Evolutionary conservation across 768 basidiomycete species (phyloP).

Genomic region (Pleurotus citrinopileatus): DNA sequence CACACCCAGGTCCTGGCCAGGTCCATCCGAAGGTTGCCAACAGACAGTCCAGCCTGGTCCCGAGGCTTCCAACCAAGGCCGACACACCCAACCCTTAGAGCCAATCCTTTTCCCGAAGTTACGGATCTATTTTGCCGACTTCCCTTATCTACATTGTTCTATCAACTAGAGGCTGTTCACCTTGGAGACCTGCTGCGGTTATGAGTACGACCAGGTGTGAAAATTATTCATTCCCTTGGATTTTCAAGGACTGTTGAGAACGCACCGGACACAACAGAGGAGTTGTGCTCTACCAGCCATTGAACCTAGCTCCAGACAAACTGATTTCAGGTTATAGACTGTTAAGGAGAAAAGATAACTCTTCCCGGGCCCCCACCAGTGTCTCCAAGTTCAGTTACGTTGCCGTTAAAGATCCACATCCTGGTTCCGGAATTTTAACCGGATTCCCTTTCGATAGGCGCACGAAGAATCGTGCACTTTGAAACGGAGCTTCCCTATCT

Average conservation of each 20-base stretch:
- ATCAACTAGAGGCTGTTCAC: constrained; percentile 81
- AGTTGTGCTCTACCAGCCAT: constrained; percentile 71
- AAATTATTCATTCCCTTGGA: constrained; percentile 71
- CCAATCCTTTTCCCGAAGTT: constrained; percentile 78
- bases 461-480: constrained; percentile 60
- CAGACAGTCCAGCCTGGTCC: constrained; percentile 11
- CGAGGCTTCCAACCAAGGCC: constrained; percentile 34
- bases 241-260: constrained; percentile 71
- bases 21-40: constrained; percentile 11
- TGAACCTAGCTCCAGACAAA: constrained; percentile 69
- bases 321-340: constrained; percentile 69
- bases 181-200: constrained; percentile 81
- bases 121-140: constrained; percentile 66
- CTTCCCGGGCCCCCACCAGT: constrained; percentile 70
- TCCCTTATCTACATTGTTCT: constrained; percentile 81
- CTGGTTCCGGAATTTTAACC: constrained; percentile 78
- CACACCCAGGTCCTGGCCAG: constrained; percentile 11
- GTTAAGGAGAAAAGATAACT: constrained; percentile 81
- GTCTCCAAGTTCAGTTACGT: constrained; percentile 66
- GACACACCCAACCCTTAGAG: constrained; percentile 57
- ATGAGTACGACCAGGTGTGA: constrained; percentile 74
- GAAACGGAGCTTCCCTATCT: constrained; percentile 33
- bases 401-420: constrained; percentile 68
- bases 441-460: constrained; percentile 74
- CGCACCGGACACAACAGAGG: constrained; percentile 70